Conservation (phyloP, 2,329 filamentous ascomycete genomes). For the Cryphonectria naterciae region DNA sequence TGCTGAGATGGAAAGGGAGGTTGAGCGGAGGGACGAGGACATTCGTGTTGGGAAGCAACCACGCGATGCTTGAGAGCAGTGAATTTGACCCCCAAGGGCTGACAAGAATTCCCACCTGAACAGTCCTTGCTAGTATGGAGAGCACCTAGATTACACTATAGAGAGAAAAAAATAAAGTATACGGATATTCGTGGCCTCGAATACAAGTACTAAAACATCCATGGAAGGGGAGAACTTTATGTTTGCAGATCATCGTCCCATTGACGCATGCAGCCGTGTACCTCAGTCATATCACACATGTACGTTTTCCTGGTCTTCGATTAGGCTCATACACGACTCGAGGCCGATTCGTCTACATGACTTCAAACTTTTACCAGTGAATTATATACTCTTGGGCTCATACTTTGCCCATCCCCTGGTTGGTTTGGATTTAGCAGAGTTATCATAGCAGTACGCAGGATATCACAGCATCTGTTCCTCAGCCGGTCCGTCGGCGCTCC, state of each 20-base stretch:
- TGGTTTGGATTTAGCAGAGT: too few species aligned
- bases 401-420: neutral
- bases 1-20: constrained; percentile 27
- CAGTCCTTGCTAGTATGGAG: too few species aligned
- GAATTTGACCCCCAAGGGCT: neutral
- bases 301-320: neutral
- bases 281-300: neutral
- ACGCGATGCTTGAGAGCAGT: constrained; percentile 13
- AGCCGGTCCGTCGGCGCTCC: neutral
- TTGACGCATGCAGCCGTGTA: neutral
- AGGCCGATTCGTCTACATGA: neutral
- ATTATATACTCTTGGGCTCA: neutral
- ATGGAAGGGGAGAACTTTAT: neutral
- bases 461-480: neutral
- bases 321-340: neutral
- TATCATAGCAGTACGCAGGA: neutral
- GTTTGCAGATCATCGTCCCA: neutral
- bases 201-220: neutral
- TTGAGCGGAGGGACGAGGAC: constrained; percentile 15
- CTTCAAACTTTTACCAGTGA: neutral
- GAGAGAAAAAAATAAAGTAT: neutral
- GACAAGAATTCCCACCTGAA: neutral
- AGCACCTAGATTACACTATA: neutral
- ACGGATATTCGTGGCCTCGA: neutral
- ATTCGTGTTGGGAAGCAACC: neutral